Evolutionary conservation across 768 basidiomycete genomes (phyloP).

Genomic region (Lactifluus pinguis): DNA sequence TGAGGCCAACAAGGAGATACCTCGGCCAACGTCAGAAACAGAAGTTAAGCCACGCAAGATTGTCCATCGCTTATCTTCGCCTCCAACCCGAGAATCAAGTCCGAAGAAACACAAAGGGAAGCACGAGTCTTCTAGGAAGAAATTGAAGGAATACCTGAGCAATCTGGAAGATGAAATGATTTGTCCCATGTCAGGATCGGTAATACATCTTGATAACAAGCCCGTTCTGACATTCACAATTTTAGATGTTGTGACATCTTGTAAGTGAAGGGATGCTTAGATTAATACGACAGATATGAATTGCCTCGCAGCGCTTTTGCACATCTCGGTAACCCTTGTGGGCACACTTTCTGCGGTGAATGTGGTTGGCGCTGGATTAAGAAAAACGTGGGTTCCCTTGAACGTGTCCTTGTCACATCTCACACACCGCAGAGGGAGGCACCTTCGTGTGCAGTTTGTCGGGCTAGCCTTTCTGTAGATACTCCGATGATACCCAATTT

Average conservation of each 20-base stretch:
- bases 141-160: slow-evolving; percentile 29
- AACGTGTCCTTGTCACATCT: not conserved
- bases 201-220: not conserved
- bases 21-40: not conserved
- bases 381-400: slow-evolving; percentile 37
- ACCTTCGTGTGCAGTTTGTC: slow-evolving; percentile 53
- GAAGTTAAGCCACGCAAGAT: not conserved
- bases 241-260: slow-evolving; percentile 62
- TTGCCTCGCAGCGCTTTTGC: slow-evolving; percentile 41
- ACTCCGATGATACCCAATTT: slow-evolving; percentile 57
- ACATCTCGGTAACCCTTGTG: slow-evolving; percentile 61
- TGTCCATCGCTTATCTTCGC: slow-evolving; percentile 6
- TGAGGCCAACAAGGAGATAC: not conserved
- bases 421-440: slow-evolving; percentile 28
- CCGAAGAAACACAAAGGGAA: slow-evolving; percentile 38
- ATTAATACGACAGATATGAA: not conserved
- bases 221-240: not conserved
- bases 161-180: slow-evolving; percentile 55
- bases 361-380: slow-evolving; percentile 55
- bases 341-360: slow-evolving; percentile 62
- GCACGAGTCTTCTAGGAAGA: slow-evolving; percentile 23
- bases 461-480: slow-evolving; percentile 33
- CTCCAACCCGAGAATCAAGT: not conserved
- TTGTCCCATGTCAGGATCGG: slow-evolving; percentile 53
- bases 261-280: slow-evolving; percentile 31